Conservation (phyloP, 179 eudicot species). For the Drosera spatulata region DNA sequence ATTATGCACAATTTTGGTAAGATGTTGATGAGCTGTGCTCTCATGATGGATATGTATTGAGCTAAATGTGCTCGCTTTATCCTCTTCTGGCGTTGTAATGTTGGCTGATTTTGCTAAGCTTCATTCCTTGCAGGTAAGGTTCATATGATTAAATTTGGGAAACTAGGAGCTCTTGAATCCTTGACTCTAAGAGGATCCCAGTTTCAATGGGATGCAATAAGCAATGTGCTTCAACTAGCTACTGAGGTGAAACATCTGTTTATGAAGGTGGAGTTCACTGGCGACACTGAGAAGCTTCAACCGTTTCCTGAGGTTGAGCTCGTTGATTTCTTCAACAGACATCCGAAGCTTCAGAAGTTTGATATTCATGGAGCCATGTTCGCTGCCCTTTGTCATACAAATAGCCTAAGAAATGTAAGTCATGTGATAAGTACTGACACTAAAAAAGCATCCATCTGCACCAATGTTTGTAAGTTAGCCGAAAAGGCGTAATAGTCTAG, state of each 20-base stretch:
- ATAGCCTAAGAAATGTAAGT: conserved; percentile 78
- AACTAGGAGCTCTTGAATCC: conserved; percentile 60
- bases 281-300: conserved; percentile 57
- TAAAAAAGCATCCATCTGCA: too few species aligned
- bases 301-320: conserved; percentile 90
- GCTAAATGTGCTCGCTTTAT: background rate
- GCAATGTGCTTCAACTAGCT: conserved; percentile 72
- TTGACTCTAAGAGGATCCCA: conserved; percentile 80
- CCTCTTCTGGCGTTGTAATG: background rate
- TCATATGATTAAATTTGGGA: conserved; percentile 66
- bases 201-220: conserved; percentile 88
- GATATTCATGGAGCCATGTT: conserved; percentile 97
- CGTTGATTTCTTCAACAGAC: conserved; percentile 78
- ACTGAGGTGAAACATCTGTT: conserved; percentile 71
- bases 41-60: background rate
- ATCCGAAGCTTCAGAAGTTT: conserved; percentile 61
- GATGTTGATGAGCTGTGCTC: background rate
- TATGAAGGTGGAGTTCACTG: conserved; percentile 95
- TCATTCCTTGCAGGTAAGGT: conserved; percentile 46
- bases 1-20: conserved; percentile 73
- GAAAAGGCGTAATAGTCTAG: too few species aligned
- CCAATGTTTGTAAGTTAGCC: too few species aligned
- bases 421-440: background rate
- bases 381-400: conserved; percentile 91
- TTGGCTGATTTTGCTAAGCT: background rate